Base-by-base conservation (phyloP, 2,329 filamentous ascomycete species). In the Xylariaceae sp. region DNA sequence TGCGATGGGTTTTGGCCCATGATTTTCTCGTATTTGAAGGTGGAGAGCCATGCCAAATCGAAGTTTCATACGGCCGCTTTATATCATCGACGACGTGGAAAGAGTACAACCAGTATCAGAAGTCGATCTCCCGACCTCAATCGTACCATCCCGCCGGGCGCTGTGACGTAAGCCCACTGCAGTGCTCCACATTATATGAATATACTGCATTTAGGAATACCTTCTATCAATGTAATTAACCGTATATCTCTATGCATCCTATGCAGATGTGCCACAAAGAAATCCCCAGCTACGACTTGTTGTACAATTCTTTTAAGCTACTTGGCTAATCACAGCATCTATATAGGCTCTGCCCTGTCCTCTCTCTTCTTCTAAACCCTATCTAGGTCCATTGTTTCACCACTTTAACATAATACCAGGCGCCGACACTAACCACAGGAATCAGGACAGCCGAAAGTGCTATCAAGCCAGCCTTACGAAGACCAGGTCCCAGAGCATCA, bases 1-100 rank as follows among this genome's bases (percentile, higher is more conserved):
- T 77, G 76, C 50, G 82, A 84, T 53, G 78, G 74, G 65, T 67
- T 73, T 72, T 84, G 82, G 56, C 82, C 82, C 82, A 85, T 84
- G 58, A 60, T 77, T 56, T 53, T 26, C 16, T 41, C 40, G 4
- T 45, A 46, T 24, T 26, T 29, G 49, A 53, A 56, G 39, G 39
- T 48, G 54, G 53, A 29, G 23, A 68, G 64, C 67, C 67, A 69
- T 69, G 51, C 65, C 65, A 66, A 51, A 54, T 31, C 17, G 31
- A 6, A 14, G 17, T n/a, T 34, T 17, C 19, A 24, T 4, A 23
- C 14, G 29, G 11, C 21, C 16, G 23, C 26, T 36, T 41, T 34
- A 37, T 29, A 31, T 26, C 31, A 47, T 24, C 14, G 8, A 44
- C 23, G 21, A 40, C n/a, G 28, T 8, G 16, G 12, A 24, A 28